These are phyloP conservation scores for Pyracantha coccinea DNA, from an alignment of 331 rosid species.

Conservation along the genomic window DNA sequence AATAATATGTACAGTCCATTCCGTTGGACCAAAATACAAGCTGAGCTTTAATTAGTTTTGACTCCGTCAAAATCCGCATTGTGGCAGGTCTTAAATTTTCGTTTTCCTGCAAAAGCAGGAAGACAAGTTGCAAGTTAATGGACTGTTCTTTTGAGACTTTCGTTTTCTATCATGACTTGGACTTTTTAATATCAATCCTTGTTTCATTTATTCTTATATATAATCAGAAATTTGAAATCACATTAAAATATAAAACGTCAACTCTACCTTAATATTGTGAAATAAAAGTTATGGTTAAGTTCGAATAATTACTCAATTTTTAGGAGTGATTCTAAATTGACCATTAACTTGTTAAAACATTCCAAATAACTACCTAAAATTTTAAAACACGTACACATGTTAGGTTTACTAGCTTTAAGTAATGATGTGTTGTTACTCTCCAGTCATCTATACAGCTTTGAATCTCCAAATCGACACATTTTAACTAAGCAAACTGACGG, in stretches of 20 bases:
- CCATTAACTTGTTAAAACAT: too few relatives aligned
- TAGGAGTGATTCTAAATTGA: too few relatives aligned
- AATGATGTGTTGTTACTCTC: too few relatives aligned
- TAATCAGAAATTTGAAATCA: too few relatives aligned
- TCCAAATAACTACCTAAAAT: too few relatives aligned
- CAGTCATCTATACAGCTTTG: background rate
- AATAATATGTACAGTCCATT: slow-evolving; percentile 3
- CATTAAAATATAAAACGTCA: too few relatives aligned
- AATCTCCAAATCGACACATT: background rate
- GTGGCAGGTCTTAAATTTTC: background rate
- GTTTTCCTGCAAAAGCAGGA: background rate
- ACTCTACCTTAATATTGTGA: too few relatives aligned
- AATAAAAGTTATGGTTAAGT: too few relatives aligned
- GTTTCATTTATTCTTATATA: too few relatives aligned
- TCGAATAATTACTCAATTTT: too few relatives aligned
- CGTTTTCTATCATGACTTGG: background rate
- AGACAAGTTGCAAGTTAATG: background rate
- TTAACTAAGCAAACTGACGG: background rate
- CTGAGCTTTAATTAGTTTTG: background rate
- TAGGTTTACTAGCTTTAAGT: too few relatives aligned
- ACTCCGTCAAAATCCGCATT: slow-evolving; percentile 8
- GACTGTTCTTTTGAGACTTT: background rate
- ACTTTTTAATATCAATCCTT: background rate
- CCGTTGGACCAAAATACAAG: background rate
- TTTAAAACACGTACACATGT: too few relatives aligned